These are phyloP conservation scores for Glebionis coronaria DNA, from an alignment of 129 eudicot species.

Conservation along the genomic window DNA sequence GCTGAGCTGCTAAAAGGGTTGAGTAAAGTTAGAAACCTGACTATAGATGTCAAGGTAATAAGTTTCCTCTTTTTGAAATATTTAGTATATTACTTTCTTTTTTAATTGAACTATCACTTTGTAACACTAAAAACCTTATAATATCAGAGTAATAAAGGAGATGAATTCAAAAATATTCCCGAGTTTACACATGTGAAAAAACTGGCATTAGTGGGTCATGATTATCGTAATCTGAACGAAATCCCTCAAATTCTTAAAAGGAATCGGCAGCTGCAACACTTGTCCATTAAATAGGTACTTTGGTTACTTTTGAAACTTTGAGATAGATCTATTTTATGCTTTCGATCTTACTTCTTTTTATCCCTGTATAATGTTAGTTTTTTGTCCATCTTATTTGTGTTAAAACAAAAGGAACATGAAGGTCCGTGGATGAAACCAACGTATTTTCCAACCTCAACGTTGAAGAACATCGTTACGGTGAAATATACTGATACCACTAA, in stretches of 20 bases:
- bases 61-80: not conserved
- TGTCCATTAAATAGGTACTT: slow-evolving; percentile 10
- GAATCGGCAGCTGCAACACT: not conserved
- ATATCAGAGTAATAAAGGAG: not conserved
- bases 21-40: not conserved
- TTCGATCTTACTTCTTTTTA: not conserved
- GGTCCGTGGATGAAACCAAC: not conserved
- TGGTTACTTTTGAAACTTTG: not conserved
- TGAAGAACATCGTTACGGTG: not conserved
- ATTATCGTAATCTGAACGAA: not conserved
- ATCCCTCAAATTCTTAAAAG: slow-evolving; percentile 7
- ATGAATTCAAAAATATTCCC: not conserved
- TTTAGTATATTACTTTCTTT: not conserved
- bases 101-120: not conserved
- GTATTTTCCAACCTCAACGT: not conserved
- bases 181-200: slow-evolving; percentile 14
- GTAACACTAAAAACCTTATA: not conserved
- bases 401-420: not conserved
- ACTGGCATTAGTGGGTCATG: not conserved
- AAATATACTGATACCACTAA: not conserved
- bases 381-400: not conserved
- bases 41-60: not conserved
- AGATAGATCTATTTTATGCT: not conserved
- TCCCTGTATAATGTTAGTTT: not conserved
- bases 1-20: not conserved